A percentile compares a stretch with the other conserved stretches of the same genome.
Conservation (phyloP, 306 rosid species). For the Quercus aquifolioides region DNA sequence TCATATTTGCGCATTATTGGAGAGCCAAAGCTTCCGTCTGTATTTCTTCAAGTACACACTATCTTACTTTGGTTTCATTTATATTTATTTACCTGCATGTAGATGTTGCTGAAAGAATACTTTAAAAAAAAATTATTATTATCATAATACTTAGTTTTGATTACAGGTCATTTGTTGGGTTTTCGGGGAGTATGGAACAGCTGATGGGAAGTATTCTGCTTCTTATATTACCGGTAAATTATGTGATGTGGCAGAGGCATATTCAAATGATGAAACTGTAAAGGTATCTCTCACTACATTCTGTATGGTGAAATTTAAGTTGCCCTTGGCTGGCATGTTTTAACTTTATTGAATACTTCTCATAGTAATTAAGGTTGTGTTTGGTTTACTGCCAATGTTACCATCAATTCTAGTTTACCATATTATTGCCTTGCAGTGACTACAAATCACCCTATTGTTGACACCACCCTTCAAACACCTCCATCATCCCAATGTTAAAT, state of each 20-base stretch:
- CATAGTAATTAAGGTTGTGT: not conserved
- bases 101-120: conserved; percentile 8
- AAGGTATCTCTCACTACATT: conserved; percentile 52
- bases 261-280: conserved; percentile 84
- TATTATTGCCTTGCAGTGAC: not conserved
- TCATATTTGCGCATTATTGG: conserved; percentile 79
- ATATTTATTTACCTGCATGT: not conserved
- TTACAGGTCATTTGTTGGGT: conserved; percentile 99
- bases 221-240: conserved; percentile 82
- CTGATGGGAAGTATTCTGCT: conserved; percentile 81
- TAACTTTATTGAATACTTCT: not conserved
- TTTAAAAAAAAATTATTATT: not conserved
- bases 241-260: conserved; percentile 92
- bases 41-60: conserved; percentile 78
- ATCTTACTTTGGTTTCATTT: conserved; percentile 14
- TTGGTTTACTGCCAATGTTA: not conserved
- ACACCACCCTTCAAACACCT: not conserved
- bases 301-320: not conserved
- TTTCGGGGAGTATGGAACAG: conserved; percentile 92
- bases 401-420: not conserved
- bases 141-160: conserved; percentile 31
- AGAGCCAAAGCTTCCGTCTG: conserved; percentile 92
- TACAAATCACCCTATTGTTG: not conserved
- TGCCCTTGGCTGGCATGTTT: conserved; percentile 11
- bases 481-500: not conserved